A percentile compares a stretch with the other conserved stretches of the same genome.
phyloP scores from a whole-genome alignment of 2,329 filamentous ascomycete species.

The Phaeophleospora eucalypticola region DNA sequence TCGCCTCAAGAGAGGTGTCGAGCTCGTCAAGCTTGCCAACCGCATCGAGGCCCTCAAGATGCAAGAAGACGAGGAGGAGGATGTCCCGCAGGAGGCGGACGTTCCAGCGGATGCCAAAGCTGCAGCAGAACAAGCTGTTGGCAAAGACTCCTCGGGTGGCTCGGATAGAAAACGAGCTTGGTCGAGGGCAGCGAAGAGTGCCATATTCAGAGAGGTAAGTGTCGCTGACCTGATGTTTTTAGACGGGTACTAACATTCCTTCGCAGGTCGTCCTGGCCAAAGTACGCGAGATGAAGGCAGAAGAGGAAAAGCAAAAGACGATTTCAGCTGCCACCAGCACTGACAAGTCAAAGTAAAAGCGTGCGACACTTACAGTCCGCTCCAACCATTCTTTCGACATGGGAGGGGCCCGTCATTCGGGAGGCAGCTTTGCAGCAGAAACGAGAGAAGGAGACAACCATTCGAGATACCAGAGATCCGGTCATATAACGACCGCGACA shows the following conservation, averaged over 20 bases:
- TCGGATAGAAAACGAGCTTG: constrained; percentile 48
- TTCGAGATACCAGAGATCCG: background rate
- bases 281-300: constrained; percentile 84
- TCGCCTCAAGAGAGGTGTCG: constrained; percentile 86
- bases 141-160: background rate
- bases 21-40: constrained; percentile 92
- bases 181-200: constrained; percentile 57
- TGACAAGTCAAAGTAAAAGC: background rate
- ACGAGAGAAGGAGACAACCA: background rate
- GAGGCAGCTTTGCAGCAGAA: too few relatives aligned
- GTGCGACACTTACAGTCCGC: too few relatives aligned
- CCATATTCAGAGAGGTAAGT: constrained; percentile 83
- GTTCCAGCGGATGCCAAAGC: constrained; percentile 60
- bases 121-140: constrained; percentile 47
- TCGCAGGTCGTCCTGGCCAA: constrained; percentile 69
- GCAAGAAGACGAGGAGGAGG: constrained; percentile 82
- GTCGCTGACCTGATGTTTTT: background rate
- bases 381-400: too few relatives aligned
- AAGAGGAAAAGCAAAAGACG: constrained; percentile 57
- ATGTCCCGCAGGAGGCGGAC: constrained; percentile 54
- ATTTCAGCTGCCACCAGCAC: constrained; percentile 21
- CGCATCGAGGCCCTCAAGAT: constrained; percentile 92
- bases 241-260: constrained; percentile 7
- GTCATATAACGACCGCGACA: background rate
- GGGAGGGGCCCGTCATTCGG: too few relatives aligned